Evolutionary conservation across 2,329 filamentous ascomycete species (phyloP), one percentile per base, ranked within the genome.

Genomic region (Aspergillus sp.): DNA sequence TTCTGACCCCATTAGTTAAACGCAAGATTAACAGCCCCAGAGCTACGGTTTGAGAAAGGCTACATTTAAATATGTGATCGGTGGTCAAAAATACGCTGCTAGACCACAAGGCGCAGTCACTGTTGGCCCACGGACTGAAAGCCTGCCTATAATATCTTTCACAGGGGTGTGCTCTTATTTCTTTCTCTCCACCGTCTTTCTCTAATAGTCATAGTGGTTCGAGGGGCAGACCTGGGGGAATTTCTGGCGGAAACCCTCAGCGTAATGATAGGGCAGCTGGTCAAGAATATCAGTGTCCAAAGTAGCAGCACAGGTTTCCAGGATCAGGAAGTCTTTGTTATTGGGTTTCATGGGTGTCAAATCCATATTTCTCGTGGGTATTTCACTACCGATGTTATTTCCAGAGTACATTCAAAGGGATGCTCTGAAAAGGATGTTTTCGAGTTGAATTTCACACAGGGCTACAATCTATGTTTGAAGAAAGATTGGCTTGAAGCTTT

Each of bases 391-490:
- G 46, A 43, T 7, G 7, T 13, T 4, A 37, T 48, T 27, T 9
- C 13, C 4, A 33, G 43, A 30, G 37, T 40, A 3, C 39, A 43
- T 26, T 7, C 37, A 8, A 37, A 45, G 10, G 43, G 37, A 7
- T 43, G 11, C 29, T 39, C 46, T 7, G 13, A n/a, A 4, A 7
- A 32, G 13, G 40, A 46, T 11, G 13, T 7, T 7, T n/a, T 45
- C 26, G 33, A 45, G 3, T 19, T 48, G 38, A 5, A 38, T 4
- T 46, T 46, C 13, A 45, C 47, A 3, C 33, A 41, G 10, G 39
- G 47, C 56, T 49, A 49, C 33, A 32, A 51, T 39, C 33, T 47
- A 5, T 41, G 27, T 28, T 28, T 37, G 32, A 49, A 45, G 46
- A n/a, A 45, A 8, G 46, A 49, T 30, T 52, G 43, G 39, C 27